Evolutionary conservation across 495 filamentous ascomycete species (phyloP).

Genomic region (Neurospora hispaniola): DNA sequence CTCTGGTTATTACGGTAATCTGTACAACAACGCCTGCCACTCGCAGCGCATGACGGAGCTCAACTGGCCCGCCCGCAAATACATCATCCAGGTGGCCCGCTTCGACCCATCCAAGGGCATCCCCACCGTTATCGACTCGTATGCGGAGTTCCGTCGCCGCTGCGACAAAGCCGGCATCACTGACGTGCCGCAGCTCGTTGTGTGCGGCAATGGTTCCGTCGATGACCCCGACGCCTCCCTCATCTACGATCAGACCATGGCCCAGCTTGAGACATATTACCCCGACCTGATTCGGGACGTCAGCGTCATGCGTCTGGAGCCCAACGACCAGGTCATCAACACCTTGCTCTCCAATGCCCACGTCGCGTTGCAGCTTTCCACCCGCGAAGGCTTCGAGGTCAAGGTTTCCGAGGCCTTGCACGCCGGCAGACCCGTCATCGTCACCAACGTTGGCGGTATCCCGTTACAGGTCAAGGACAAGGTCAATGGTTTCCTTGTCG

Average conservation of each 20-base stretch:
- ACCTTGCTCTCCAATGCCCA: slow-evolving; percentile 64
- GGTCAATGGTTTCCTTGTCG: slow-evolving; percentile 68
- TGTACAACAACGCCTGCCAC: slow-evolving; percentile 58
- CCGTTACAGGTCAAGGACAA: slow-evolving; percentile 67
- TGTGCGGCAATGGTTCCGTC: slow-evolving; percentile 70
- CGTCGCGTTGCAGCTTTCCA: slow-evolving; percentile 70
- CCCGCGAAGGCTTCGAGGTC: slow-evolving; percentile 78
- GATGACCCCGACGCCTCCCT: slow-evolving; percentile 73
- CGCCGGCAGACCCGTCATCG: slow-evolving; percentile 75
- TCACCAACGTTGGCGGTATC: slow-evolving; percentile 69
- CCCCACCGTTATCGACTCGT: slow-evolving; percentile 66
- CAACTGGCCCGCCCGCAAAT: slow-evolving; percentile 58
- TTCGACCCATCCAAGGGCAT: slow-evolving; percentile 88
- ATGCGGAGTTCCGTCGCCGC: slow-evolving; percentile 57
- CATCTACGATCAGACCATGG: slow-evolving; percentile 63
- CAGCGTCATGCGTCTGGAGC: slow-evolving; percentile 66
- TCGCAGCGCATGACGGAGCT: slow-evolving; percentile 51
- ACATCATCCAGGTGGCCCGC: slow-evolving; percentile 73
- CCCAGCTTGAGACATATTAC: slow-evolving; percentile 48
- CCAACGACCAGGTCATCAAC: slow-evolving; percentile 74
- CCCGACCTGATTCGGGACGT: slow-evolving; percentile 45
- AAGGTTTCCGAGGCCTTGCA: slow-evolving; percentile 84
- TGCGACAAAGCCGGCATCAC: slow-evolving; percentile 35
- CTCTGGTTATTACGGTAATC: slow-evolving; percentile 60
- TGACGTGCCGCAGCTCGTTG: slow-evolving; percentile 60